Base-by-base conservation (phyloP, 495 filamentous ascomycete genomes). In the Podospora australis region DNA sequence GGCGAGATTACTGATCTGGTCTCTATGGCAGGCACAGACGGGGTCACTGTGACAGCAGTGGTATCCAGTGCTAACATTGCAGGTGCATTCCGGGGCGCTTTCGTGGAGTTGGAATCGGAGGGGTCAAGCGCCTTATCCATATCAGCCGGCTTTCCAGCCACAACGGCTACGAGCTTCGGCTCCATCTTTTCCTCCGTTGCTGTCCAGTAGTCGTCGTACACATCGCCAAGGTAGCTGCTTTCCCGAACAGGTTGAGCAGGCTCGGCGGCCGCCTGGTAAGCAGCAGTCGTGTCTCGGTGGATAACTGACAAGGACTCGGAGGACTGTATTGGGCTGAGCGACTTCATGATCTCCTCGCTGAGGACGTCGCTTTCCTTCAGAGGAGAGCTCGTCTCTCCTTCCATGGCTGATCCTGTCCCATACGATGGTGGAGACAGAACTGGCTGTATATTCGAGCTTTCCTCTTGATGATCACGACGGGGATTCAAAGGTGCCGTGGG, bases 261-360 rank as follows among this genome's bases (percentile, higher is more conserved):
- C 20, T 28, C 10, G 3, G 53, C 51, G 9, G 56, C 47, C 6
- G 60, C 54, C 11, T 61, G 62, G 24, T 57, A 54, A 6, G 54
- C 49, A 5, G 48, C 28, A n/a, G 54, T 49, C 17, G 46, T 38
- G 24, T 13, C 32, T 28, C 44, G 44, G 1, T 52, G 21, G n/a
- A 47, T 29, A 7, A 52, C 49, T 4, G 39, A 11, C 23, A 52
- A 42, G 7, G 50, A 38, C 19, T 30, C 24, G n/a, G 48, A 42
- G 22, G 57, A 34, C 9, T 53, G 43, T 0, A 52, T 61, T 8
- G 80, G 75, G 54, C 77, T 88, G 10, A 92, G 65, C n/a, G 80
- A 85, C 28, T 78, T 79, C 21, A 90, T 86, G 26, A 94, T 94
- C 54, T 95, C 89, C 52, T 88, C 83, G 23, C 83, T 70, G 41